Percentiles rank a stretch among this genome's conserved stretches.
These are phyloP conservation scores for Cordyceps pruinosa DNA, from an alignment of 2,329 filamentous ascomycete genomes.

Conservation along the genomic window DNA sequence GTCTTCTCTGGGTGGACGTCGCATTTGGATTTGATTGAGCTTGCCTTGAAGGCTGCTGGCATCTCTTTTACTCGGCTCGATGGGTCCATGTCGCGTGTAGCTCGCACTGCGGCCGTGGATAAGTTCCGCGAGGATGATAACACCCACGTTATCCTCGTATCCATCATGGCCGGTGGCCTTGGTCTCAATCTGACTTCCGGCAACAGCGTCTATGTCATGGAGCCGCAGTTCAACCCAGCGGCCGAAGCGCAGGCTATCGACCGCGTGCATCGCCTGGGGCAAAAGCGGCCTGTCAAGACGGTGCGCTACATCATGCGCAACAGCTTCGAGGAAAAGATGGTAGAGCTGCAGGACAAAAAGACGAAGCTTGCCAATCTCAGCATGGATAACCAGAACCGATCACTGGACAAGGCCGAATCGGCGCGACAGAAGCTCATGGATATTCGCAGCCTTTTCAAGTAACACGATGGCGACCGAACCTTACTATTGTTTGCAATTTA, in stretches of 20 bases:
- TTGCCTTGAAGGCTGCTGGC: slow-evolving; percentile 61
- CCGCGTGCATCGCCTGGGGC: slow-evolving; percentile 83
- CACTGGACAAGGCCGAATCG: slow-evolving; percentile 43
- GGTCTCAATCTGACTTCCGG: slow-evolving; percentile 85
- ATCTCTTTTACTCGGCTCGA: slow-evolving; percentile 78
- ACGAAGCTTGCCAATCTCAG: slow-evolving; percentile 81
- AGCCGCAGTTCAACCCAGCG: slow-evolving; percentile 94
- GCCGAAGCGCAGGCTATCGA: slow-evolving; percentile 93
- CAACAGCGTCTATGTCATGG: slow-evolving; percentile 91
- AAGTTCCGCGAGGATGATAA: slow-evolving; percentile 64
- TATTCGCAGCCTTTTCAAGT: slow-evolving; percentile 52
- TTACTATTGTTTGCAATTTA: not conserved
- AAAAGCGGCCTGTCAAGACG: slow-evolving; percentile 81
- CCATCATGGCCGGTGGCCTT: slow-evolving; percentile 84
- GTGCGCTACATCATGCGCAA: slow-evolving; percentile 82
- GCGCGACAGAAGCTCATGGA: slow-evolving; percentile 58
- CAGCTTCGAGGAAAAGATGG: slow-evolving; percentile 93
- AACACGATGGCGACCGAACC: slow-evolving; percentile 9
- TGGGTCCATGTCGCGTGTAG: slow-evolving; percentile 73
- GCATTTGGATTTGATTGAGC: slow-evolving; percentile 85
- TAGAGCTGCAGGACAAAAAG: slow-evolving; percentile 86
- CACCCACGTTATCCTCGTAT: slow-evolving; percentile 79
- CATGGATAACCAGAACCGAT: slow-evolving; percentile 58
- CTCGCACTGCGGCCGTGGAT: slow-evolving; percentile 69
- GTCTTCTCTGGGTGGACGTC: slow-evolving; percentile 96